Percentiles rank a stretch among this genome's conserved stretches.
phyloP scores from a whole-genome alignment of 257 asterid species.

The Hygrophila difformis region DNA sequence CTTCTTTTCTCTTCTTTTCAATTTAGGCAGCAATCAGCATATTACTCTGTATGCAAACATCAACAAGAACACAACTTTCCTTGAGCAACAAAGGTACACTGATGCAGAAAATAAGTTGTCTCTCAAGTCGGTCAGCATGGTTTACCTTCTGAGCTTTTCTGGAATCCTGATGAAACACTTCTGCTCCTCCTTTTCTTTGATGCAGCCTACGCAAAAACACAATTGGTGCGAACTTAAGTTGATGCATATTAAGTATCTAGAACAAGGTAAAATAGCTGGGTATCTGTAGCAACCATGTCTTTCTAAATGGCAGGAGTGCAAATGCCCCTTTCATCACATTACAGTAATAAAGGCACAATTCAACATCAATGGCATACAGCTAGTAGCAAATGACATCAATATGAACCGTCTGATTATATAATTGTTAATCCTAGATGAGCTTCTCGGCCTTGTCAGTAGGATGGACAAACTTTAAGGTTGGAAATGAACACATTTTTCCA shows the following conservation, averaged over 20 bases:
- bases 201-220: conserved; percentile 27
- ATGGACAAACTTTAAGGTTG: background rate
- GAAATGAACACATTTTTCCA: background rate
- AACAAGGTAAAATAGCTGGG: background rate
- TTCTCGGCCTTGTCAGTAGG: background rate
- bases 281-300: background rate
- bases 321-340: no score
- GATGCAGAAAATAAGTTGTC: background rate
- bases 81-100: background rate
- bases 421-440: background rate
- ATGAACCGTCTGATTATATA: no score
- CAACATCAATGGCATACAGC: background rate
- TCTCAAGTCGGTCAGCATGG: conserved; percentile 6
- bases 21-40: no score
- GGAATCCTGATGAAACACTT: conserved; percentile 52
- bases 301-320: no score
- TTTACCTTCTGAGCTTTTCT: conserved; percentile 35
- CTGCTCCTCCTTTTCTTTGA: conserved; percentile 62
- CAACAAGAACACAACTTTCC: background rate
- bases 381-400: no score
- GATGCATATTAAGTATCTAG: no score
- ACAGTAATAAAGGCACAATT: background rate
- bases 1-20: no score
- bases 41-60: no score
- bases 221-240: no score